Conservation (phyloP, 306 rosid genomes). For the Medicago ruthenica region DNA sequence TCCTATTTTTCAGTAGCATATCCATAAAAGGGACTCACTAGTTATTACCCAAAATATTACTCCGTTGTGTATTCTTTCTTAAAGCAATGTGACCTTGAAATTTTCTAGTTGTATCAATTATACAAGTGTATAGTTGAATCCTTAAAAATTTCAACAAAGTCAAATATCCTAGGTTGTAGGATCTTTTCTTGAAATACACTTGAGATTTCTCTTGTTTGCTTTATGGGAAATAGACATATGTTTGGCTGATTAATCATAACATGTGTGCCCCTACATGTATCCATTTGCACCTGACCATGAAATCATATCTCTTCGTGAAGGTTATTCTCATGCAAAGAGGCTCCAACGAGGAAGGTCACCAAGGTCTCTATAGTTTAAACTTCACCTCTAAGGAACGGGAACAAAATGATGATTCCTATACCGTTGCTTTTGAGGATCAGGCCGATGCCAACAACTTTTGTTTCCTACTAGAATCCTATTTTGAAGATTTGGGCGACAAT, state of each 20-base stretch:
- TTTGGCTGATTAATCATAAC: constrained; percentile 21
- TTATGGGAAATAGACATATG: constrained; percentile 4
- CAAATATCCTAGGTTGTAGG: constrained; percentile 10
- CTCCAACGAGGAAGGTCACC: constrained; percentile 54
- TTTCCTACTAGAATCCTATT: constrained; percentile 70
- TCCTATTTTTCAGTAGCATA: constrained; percentile 32
- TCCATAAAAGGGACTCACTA: background rate
- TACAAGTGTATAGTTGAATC: background rate
- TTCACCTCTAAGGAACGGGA: constrained; percentile 48
- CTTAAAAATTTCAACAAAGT: constrained; percentile 17
- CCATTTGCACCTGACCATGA: constrained; percentile 34
- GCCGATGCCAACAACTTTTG: constrained; percentile 81
- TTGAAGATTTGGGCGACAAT: constrained; percentile 71
- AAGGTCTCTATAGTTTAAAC: constrained; percentile 66
- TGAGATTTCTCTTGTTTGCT: constrained; percentile 21
- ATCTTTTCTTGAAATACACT: constrained; percentile 28
- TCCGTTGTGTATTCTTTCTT: constrained; percentile 19
- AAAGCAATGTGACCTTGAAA: constrained; percentile 10
- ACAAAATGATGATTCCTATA: constrained; percentile 52
- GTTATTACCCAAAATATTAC: background rate
- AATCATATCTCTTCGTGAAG: constrained; percentile 48
- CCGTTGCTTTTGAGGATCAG: constrained; percentile 81
- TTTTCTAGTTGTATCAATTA: background rate
- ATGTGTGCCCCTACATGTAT: constrained; percentile 19
- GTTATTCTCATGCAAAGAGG: constrained; percentile 69